Base-by-base conservation (phyloP, 345 rosid species). In the Sisymbrium irio region DNA sequence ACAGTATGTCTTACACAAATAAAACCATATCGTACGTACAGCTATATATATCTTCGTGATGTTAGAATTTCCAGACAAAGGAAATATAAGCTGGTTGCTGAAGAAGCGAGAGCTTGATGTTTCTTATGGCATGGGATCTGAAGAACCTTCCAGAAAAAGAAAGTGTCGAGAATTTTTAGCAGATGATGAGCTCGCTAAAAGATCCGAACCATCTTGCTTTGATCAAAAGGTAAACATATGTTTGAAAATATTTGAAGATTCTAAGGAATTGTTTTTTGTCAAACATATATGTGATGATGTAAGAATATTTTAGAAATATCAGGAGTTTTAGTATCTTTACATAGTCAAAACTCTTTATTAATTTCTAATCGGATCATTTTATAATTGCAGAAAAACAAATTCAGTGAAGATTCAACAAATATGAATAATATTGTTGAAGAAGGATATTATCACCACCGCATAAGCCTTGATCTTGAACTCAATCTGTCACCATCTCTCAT, bases 401-500 rank as follows among this genome's bases (percentile, higher is more conserved):
- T 71, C 1, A 77, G 37, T 65, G 90, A 84, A 63, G 90, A 82
- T 56, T 89, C 92, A 46, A 58, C 18, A 44, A 70, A 20, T n/a
- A 78, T 83, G 57, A 72, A 56, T 37, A 76, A 56, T 54, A 75
- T 73, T 69, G 69, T 76, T 11, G 83, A 78, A 39, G 77, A 81
- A 5, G 41, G 78, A 36, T 66, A 13, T 64, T 35, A 69, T 10
- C 46, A 53, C 9, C 44, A 53, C 51, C 68, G 64, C 53, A 74
- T 84, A 82, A 85, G 89, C 76, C 81, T 90, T 57, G 87, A 90
- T 65, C 93, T 90, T 41, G 85, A 86, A 76, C 87, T 90, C 20
- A 88, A 88, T 80, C 83, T 85, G 76, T 86, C 82, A 83, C 84
- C 84, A 65, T 88, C 69, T 49, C 20, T 72, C 41, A 60, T 71